Conservation (phyloP, 208 protist genomes). For the Angomonas ambiguus region DNA sequence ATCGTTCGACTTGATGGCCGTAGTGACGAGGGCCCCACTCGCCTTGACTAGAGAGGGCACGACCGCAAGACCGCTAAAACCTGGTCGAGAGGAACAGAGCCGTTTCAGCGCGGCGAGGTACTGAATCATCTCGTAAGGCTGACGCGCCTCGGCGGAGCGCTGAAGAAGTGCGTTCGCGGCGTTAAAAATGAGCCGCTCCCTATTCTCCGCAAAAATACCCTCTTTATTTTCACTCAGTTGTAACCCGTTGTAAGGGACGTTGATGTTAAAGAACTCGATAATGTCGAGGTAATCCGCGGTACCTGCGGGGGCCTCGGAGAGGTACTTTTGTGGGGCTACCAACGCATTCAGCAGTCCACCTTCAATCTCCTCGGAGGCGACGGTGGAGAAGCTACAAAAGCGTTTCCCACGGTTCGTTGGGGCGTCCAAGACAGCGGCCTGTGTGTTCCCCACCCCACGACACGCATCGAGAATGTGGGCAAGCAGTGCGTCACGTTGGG, state of each 20-base stretch:
- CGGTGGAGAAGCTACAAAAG: conserved; percentile 40
- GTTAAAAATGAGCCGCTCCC: conserved; percentile 81
- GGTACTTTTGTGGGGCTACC: conserved; percentile 12
- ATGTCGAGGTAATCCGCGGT: conserved; percentile 15
- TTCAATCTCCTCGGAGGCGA: conserved; percentile 82
- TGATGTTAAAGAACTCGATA: conserved; percentile 87
- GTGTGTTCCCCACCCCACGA: conserved; percentile 59
- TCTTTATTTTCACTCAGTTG: conserved; percentile 84
- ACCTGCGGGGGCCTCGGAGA: conserved; percentile 11
- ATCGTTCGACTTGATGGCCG: conserved; percentile 67
- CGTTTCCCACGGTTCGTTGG: conserved; percentile 61
- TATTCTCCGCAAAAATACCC: conserved; percentile 89
- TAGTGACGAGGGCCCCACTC: conserved; percentile 43
- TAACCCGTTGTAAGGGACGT: conserved; percentile 87
- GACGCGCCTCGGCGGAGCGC: conserved; percentile 32
- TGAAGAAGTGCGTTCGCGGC: conserved; percentile 62
- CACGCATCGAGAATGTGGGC: conserved; percentile 81
- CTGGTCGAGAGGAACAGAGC: conserved; percentile 78
- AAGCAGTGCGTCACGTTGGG: conserved; percentile 80
- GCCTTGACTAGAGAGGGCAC: conserved; percentile 58
- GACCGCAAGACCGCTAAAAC: conserved; percentile 82
- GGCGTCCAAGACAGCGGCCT: conserved; percentile 52
- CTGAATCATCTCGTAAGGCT: conserved; percentile 37
- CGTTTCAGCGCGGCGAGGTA: conserved; percentile 81
- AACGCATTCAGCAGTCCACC: conserved; percentile 73